A percentile compares a stretch with the other conserved stretches of the same genome.
These are phyloP conservation scores for Phaeotremella skinneri DNA, from an alignment of 768 basidiomycete genomes.

Conservation along the genomic window DNA sequence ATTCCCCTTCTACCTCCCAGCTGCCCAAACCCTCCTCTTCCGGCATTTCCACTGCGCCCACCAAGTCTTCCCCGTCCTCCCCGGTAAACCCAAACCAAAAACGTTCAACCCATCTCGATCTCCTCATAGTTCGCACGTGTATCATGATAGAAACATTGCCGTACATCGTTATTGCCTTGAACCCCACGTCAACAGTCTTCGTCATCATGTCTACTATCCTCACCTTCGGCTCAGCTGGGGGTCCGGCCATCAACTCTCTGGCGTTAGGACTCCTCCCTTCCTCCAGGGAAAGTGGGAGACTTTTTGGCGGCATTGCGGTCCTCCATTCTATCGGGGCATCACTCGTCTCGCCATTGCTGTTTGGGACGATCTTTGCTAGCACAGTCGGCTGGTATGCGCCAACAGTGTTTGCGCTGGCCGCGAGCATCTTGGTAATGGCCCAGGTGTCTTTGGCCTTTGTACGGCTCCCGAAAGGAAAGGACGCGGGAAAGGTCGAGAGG, in stretches of 20 bases:
- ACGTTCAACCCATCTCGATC: conserved; percentile 59
- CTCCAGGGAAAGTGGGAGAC: conserved; percentile 62
- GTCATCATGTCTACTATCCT: conserved; percentile 57
- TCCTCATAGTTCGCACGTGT: conserved; percentile 65
- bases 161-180: conserved; percentile 58
- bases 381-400: conserved; percentile 71
- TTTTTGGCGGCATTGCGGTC: conserved; percentile 79
- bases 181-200: conserved; percentile 58
- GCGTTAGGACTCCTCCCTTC: conserved; percentile 61
- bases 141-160: conserved; percentile 60
- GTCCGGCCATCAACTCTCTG: conserved; percentile 68
- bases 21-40: conserved; percentile 58
- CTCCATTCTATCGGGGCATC: conserved; percentile 65
- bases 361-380: conserved; percentile 66
- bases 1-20: background rate
- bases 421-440: conserved; percentile 37
- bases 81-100: conserved; percentile 1
- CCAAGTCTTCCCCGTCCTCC: conserved; percentile 67
- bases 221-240: conserved; percentile 64
- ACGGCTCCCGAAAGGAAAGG: conserved; percentile 18
- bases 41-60: conserved; percentile 73
- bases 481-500: conserved; percentile 21
- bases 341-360: conserved; percentile 69
- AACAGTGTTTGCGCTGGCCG: conserved; percentile 65
- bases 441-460: conserved; percentile 27